Percentiles rank a stretch among this genome's conserved stretches.
Conservation (phyloP, 2,329 filamentous ascomycete species). For the Arthrobotrys conoides region DNA sequence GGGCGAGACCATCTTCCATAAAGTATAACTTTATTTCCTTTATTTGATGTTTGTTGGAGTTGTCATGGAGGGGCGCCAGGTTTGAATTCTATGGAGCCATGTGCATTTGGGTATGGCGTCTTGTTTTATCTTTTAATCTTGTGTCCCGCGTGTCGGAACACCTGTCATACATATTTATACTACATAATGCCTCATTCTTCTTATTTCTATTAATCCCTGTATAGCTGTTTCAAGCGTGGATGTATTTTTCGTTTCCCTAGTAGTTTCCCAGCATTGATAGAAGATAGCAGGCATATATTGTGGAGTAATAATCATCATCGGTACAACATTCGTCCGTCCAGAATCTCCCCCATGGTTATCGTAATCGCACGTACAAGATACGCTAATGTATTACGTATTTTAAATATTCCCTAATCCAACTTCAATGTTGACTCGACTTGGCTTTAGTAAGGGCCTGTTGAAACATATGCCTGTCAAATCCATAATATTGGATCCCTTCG, state of each 20-base stretch:
- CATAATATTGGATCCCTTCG: neutral
- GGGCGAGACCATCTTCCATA: conserved; percentile 2
- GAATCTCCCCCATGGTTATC: neutral
- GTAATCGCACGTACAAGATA: neutral
- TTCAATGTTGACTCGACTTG: neutral
- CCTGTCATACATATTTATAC: conserved; percentile 21
- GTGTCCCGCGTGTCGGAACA: conserved; percentile 12
- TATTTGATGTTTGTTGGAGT: conserved; percentile 36
- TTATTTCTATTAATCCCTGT: conserved; percentile 8
- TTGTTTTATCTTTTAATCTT: conserved; percentile 15
- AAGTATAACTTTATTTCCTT: conserved; percentile 17
- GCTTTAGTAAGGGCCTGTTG: conserved; percentile 11
- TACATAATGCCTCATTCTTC: conserved; percentile 29
- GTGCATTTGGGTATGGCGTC: conserved; percentile 60
- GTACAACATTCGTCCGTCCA: conserved; percentile 11
- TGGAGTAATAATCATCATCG: conserved; percentile 35
- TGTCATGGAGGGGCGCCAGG: conserved; percentile 19
- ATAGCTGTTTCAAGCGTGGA: conserved; percentile 31
- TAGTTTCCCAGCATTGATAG: conserved; percentile 11
- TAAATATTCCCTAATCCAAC: neutral
- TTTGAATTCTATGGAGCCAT: conserved; percentile 39
- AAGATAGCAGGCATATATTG: conserved; percentile 29
- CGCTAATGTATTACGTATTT: conserved; percentile 1
- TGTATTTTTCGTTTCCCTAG: conserved; percentile 10
- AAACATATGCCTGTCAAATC: conserved; percentile 15